phyloP scores from a whole-genome alignment of 768 basidiomycete genomes.

The Lyophyllum semitale region DNA sequence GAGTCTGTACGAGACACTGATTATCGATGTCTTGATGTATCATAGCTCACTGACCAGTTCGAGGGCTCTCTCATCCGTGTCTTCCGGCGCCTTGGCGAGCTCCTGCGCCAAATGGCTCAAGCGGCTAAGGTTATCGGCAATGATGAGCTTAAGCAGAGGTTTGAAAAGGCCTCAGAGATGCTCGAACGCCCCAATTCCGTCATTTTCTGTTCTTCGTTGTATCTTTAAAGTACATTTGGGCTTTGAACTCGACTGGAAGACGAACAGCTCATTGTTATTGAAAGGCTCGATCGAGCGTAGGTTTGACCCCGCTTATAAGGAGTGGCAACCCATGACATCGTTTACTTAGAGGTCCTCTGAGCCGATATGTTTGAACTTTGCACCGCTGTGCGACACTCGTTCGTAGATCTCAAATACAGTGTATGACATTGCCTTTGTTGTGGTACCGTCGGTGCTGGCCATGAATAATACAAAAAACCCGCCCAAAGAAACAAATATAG shows the following conservation, averaged over 20 bases:
- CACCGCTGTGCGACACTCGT: no score
- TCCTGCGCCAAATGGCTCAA: slow-evolving; percentile 93
- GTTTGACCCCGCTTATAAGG: no score
- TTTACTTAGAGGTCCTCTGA: no score
- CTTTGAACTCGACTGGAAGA: neutral
- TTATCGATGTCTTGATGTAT: neutral
- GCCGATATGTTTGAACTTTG: no score
- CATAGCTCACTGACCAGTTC: slow-evolving; percentile 93
- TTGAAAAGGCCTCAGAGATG: slow-evolving; percentile 89
- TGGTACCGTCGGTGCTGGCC: neutral
- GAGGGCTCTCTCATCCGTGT: slow-evolving; percentile 97
- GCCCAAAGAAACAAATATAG: neutral
- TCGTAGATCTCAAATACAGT: neutral
- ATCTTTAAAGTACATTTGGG: slow-evolving; percentile 47
- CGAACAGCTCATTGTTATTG: no score
- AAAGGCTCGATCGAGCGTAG: no score
- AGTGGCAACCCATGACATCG: no score
- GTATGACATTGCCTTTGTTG: neutral
- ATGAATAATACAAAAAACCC: neutral
- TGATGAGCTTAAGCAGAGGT: slow-evolving; percentile 89
- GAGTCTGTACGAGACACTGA: neutral
- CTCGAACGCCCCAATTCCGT: slow-evolving; percentile 93
- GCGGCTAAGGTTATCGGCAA: slow-evolving; percentile 98
- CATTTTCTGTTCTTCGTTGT: slow-evolving; percentile 86
- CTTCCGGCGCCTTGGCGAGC: slow-evolving; percentile 91